Conservation (phyloP, 2,329 filamentous ascomycete genomes). For the Massarina eburnea region DNA sequence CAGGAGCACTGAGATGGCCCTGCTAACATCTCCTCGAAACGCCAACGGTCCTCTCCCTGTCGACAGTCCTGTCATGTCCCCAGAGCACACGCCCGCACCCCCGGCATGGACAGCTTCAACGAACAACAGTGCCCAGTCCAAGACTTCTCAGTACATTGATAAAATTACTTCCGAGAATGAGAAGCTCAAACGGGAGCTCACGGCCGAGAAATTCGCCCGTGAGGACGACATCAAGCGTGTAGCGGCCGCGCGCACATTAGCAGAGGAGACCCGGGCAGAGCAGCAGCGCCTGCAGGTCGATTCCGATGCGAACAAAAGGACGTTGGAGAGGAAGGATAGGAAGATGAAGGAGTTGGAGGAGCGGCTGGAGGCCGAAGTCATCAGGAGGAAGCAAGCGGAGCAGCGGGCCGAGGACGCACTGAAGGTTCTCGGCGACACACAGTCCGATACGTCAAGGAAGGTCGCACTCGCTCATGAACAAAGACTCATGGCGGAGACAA, state of each 20-base stretch:
- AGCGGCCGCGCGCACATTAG: constrained; percentile 69
- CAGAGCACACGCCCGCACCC: constrained; percentile 20
- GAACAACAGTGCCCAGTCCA: constrained; percentile 32
- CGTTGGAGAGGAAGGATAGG: constrained; percentile 71
- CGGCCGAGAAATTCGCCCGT: constrained; percentile 49
- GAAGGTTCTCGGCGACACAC: constrained; percentile 63
- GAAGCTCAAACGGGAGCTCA: constrained; percentile 68
- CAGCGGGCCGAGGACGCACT: constrained; percentile 63
- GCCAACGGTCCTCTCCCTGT: constrained; percentile 35
- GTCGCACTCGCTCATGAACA: constrained; percentile 59
- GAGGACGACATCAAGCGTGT: constrained; percentile 72
- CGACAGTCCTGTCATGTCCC: constrained; percentile 26
- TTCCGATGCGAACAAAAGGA: constrained; percentile 69
- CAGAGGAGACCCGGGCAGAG: constrained; percentile 67
- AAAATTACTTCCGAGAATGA: constrained; percentile 80
- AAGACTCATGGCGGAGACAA: constrained; percentile 57
- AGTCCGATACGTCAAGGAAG: constrained; percentile 61
- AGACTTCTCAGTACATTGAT: constrained; percentile 62
- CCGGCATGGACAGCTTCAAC: constrained; percentile 31
- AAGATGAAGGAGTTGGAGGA: constrained; percentile 70
- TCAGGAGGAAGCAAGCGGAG: constrained; percentile 61
- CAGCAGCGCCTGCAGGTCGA: constrained; percentile 71
- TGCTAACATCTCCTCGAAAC: constrained; percentile 32
- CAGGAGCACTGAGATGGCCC: constrained; percentile 32
- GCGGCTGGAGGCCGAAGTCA: constrained; percentile 65